phyloP scores from a whole-genome alignment of 306 rosid genomes.

The Cicer cuneatum region DNA sequence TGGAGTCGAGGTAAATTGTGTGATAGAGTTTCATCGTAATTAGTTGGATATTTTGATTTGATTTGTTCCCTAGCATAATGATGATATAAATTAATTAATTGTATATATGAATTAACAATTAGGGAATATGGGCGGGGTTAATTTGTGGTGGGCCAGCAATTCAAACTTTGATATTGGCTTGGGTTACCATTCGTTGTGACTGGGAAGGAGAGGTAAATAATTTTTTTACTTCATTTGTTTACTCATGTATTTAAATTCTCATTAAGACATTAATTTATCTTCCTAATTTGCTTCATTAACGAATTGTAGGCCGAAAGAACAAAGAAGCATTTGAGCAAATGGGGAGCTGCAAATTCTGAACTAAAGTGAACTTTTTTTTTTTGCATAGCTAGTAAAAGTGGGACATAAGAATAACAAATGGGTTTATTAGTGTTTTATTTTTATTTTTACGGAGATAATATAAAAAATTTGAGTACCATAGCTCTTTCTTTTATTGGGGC shows the following conservation, averaged over 20 bases:
- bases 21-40: too few species aligned
- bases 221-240: background rate
- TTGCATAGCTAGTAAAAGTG: background rate
- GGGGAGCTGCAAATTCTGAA: slow-evolving; percentile 44
- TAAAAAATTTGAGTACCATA: too few species aligned
- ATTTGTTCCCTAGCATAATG: background rate
- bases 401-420: background rate
- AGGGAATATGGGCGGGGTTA: slow-evolving; percentile 81
- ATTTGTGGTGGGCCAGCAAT: slow-evolving; percentile 69
- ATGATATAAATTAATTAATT: background rate
- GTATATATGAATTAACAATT: background rate
- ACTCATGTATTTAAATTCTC: background rate
- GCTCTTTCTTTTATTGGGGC: too few species aligned
- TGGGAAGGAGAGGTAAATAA: slow-evolving; percentile 68
- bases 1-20: slow-evolving; percentile 61
- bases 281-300: background rate
- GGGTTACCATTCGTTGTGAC: slow-evolving; percentile 62
- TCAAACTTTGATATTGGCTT: slow-evolving; percentile 62
- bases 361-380: background rate
- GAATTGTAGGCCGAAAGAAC: slow-evolving; percentile 61
- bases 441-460: too few species aligned
- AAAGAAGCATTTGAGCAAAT: slow-evolving; percentile 41
- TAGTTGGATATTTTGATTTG: background rate
- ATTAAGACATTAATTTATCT: background rate
- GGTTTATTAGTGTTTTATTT: background rate